Conservation (phyloP, 768 basidiomycete genomes). For the Thelephora aurantiotincta region DNA sequence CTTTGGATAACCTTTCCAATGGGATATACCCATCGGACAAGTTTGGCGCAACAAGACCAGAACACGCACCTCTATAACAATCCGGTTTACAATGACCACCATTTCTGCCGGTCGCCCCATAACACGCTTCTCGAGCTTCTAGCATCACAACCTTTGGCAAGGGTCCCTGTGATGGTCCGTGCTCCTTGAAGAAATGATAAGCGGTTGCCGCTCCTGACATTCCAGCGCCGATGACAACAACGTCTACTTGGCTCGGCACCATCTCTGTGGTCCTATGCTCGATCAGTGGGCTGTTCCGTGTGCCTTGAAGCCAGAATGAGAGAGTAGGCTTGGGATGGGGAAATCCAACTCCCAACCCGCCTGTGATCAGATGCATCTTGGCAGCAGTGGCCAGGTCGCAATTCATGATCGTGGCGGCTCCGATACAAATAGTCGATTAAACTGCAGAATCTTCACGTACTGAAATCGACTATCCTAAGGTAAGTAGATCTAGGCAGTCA, state of each 20-base stretch:
- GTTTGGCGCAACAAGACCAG: too few relatives aligned
- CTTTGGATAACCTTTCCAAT: slow-evolving; percentile 8
- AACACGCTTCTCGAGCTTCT: slow-evolving; percentile 27
- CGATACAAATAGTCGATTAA: too few relatives aligned
- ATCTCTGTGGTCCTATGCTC: slow-evolving; percentile 11
- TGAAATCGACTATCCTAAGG: too few relatives aligned
- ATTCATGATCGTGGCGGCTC: too few relatives aligned
- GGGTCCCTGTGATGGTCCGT: background rate
- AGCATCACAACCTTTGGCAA: slow-evolving; percentile 19
- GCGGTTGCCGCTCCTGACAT: slow-evolving; percentile 20
- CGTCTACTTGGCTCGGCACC: slow-evolving; percentile 11
- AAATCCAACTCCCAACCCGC: background rate
- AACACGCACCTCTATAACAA: slow-evolving; percentile 10
- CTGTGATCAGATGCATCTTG: background rate
- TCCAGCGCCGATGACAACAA: slow-evolving; percentile 23
- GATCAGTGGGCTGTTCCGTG: slow-evolving; percentile 9
- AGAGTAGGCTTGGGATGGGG: slow-evolving; percentile 9
- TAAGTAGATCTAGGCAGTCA: too few relatives aligned
- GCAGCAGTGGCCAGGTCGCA: too few relatives aligned
- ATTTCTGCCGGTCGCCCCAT: slow-evolving; percentile 17
- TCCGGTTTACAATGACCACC: slow-evolving; percentile 17
- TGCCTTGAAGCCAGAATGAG: slow-evolving; percentile 20
- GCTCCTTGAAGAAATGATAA: slow-evolving; percentile 14
- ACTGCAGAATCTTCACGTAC: too few relatives aligned
- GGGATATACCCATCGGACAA: too few relatives aligned